Evolutionary conservation across 208 protist species (phyloP).

Genomic region (Leishmania braziliensis): DNA sequence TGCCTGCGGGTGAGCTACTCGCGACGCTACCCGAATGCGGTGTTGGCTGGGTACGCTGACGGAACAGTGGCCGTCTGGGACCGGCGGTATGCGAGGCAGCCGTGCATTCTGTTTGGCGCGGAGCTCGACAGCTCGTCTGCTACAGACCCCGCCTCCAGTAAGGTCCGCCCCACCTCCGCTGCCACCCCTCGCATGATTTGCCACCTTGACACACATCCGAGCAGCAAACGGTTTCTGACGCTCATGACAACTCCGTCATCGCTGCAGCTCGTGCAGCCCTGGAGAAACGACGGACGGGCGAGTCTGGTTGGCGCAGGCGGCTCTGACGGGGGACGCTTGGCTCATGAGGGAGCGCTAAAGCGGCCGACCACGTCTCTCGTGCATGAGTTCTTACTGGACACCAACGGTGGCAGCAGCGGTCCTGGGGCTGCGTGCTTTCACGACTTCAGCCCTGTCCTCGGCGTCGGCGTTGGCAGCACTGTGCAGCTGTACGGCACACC

Average conservation of each 20-base stretch:
- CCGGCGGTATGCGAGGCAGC: conserved; percentile 26
- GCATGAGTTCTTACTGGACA: conserved; percentile 2
- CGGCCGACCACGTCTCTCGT: not conserved
- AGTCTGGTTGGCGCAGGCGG: not conserved
- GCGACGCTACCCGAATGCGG: conserved; percentile 62
- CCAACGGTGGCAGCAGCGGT: conserved; percentile 8
- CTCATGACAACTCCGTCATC: conserved; percentile 52
- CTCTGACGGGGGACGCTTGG: not conserved
- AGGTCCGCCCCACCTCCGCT: conserved; percentile 1
- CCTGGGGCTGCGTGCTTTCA: conserved; percentile 38
- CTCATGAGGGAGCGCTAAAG: not conserved
- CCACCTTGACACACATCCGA: conserved; percentile 57
- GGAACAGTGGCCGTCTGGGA: conserved; percentile 52
- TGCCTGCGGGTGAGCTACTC: conserved; percentile 53
- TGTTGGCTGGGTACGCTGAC: conserved; percentile 64
- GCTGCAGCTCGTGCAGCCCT: conserved; percentile 37
- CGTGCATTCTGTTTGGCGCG: conserved; percentile 21
- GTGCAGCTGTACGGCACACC: conserved; percentile 34
- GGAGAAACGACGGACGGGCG: not conserved
- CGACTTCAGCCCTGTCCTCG: conserved; percentile 40
- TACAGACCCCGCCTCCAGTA: not conserved
- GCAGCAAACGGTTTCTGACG: conserved; percentile 46
- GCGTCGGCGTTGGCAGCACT: conserved; percentile 26
- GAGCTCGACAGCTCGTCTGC: conserved; percentile 7
- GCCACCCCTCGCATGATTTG: conserved; percentile 15